Percentiles rank a stretch among this genome's conserved stretches.
phyloP scores from a whole-genome alignment of 208 protist species.

The Trypanosoma lewisi region DNA sequence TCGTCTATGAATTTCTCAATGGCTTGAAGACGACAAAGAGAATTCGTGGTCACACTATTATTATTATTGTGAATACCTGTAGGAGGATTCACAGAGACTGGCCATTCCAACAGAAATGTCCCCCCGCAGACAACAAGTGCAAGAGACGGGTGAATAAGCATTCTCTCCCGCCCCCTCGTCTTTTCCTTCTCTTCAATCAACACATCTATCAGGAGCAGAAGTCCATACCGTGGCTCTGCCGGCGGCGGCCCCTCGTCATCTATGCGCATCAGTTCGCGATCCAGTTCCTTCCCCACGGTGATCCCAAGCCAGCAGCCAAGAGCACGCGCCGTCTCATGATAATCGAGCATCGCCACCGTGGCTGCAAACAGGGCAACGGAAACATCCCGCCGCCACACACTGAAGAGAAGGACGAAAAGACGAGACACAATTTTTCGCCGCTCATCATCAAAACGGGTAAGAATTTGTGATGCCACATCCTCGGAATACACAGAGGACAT shows the following conservation, averaged over 20 bases:
- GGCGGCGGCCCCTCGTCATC: slow-evolving; percentile 39
- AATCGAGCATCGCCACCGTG: slow-evolving; percentile 8
- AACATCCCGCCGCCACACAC: slow-evolving; percentile 12
- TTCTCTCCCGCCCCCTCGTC: background rate
- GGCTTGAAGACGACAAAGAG: background rate
- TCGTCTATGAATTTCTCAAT: slow-evolving; percentile 20
- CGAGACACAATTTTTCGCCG: background rate
- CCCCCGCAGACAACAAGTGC: slow-evolving; percentile 45
- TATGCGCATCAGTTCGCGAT: slow-evolving; percentile 9
- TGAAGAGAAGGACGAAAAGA: slow-evolving; percentile 15
- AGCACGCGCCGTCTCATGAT: slow-evolving; percentile 3
- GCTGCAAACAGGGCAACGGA: slow-evolving; percentile 17
- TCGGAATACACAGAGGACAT: slow-evolving; percentile 10
- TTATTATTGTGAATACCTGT: background rate
- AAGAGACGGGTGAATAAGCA: slow-evolving; percentile 33
- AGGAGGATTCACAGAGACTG: background rate
- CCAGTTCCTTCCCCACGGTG: background rate
- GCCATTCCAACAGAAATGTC: slow-evolving; percentile 22
- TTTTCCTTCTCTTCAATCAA: slow-evolving; percentile 34
- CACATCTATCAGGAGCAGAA: slow-evolving; percentile 45
- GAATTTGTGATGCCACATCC: slow-evolving; percentile 22
- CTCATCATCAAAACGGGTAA: slow-evolving; percentile 25
- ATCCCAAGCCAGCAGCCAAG: slow-evolving; percentile 18
- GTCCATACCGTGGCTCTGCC: slow-evolving; percentile 29
- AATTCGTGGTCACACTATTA: background rate